Evolutionary conservation across 176 grass and related monocot genomes (phyloP).

Genomic region (Triticum aestivum): IWGSC_CS_RefSeq_v2.1 NC_057803.1:678135322-678135821

Average conservation of each 20-base stretch:
- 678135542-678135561: neutral
- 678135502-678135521: neutral
- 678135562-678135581: neutral
- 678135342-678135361: too few species aligned
- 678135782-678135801: too few species aligned
- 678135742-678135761: neutral
- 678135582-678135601: neutral
- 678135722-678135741: neutral
- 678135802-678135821: too few species aligned
- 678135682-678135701: neutral
- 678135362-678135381: too few species aligned
- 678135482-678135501: neutral
- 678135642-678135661: neutral
- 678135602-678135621: neutral
- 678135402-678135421: too few species aligned
- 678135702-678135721: neutral
- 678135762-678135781: neutral
- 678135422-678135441: too few species aligned
- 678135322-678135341: too few species aligned
- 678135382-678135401: too few species aligned
- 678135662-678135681: neutral
- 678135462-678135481: too few species aligned
- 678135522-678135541: neutral
- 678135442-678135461: too few species aligned
- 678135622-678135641: neutral